phyloP scores from a whole-genome alignment of 768 basidiomycete genomes.

The Termitomyces sp. region DNA sequence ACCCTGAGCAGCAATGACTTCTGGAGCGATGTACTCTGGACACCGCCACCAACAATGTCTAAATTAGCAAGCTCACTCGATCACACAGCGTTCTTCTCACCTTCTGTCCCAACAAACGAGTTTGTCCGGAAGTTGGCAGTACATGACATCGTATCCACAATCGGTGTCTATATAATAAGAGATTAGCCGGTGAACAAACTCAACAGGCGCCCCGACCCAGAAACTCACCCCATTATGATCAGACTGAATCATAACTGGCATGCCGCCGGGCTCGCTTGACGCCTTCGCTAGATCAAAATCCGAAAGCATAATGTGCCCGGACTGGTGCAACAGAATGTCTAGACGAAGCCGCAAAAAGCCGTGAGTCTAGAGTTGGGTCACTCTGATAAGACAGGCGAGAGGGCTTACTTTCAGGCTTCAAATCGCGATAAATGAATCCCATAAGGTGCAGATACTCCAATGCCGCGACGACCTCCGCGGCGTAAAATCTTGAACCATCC shows the following conservation, averaged over 20 bases:
- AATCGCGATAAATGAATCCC: constrained; percentile 98
- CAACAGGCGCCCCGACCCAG: neutral
- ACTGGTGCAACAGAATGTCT: constrained; percentile 98
- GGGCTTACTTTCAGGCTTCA: constrained; percentile 96
- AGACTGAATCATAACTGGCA: constrained; percentile 85
- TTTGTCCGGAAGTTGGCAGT: constrained; percentile 98
- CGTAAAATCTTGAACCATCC: constrained; percentile 95
- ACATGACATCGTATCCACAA: constrained; percentile 96
- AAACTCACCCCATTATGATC: constrained; percentile 84
- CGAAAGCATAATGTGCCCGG: constrained; percentile 98
- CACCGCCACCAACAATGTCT: constrained; percentile 26
- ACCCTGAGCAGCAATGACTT: constrained; percentile 94
- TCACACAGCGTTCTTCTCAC: constrained; percentile 38
- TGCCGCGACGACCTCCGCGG: constrained; percentile 96
- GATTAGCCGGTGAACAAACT: constrained; percentile 13
- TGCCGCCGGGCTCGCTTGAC: constrained; percentile 79
- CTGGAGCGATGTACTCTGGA: constrained; percentile 97
- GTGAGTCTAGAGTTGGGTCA: constrained; percentile 8
- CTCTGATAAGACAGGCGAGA: constrained; percentile 13
- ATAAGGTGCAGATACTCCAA: constrained; percentile 98
- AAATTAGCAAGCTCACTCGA: constrained; percentile 22
- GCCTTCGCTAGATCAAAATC: constrained; percentile 99
- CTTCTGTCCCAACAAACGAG: constrained; percentile 99
- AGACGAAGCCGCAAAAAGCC: constrained; percentile 9
- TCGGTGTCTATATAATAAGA: constrained; percentile 59